phyloP scores from a whole-genome alignment of 768 basidiomycete species.

The Suillus bovinus region DNA sequence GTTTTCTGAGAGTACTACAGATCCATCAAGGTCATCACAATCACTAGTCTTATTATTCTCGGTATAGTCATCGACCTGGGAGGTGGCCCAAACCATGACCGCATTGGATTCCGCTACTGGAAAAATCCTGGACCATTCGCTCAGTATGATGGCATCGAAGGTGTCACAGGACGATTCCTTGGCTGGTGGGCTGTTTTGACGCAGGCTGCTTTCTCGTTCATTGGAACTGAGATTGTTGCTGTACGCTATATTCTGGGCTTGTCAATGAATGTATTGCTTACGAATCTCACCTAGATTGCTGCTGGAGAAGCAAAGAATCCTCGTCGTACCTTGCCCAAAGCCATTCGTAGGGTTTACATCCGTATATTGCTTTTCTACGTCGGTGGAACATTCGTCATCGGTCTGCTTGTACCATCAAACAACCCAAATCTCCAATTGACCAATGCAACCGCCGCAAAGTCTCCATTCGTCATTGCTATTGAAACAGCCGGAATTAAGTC shows the following conservation, averaged over 20 bases:
- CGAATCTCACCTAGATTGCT: constrained; percentile 60
- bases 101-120: constrained; percentile 68
- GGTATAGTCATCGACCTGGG: constrained; percentile 82
- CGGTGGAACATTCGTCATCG: constrained; percentile 70
- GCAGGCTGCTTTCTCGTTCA: constrained; percentile 91
- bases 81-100: constrained; percentile 81
- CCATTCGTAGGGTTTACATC: constrained; percentile 61
- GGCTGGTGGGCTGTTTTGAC: constrained; percentile 71
- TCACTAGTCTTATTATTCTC: constrained; percentile 69
- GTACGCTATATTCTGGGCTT: constrained; percentile 41
- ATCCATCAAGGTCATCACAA: constrained; percentile 89
- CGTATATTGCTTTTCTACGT: constrained; percentile 85
- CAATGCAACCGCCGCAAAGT: constrained; percentile 63
- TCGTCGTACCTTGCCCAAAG: constrained; percentile 58
- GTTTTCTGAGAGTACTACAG: constrained; percentile 20
- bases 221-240: constrained; percentile 93
- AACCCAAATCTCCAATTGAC: constrained; percentile 51
- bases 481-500: constrained; percentile 80
- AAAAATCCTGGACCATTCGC: constrained; percentile 86
- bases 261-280: not conserved
- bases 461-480: constrained; percentile 93
- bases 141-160: constrained; percentile 63
- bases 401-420: constrained; percentile 81
- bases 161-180: constrained; percentile 74
- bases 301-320: constrained; percentile 92